Evolutionary conservation across 306 rosid species (phyloP).

Genomic region (Cotoneaster glaucophyllus): DNA sequence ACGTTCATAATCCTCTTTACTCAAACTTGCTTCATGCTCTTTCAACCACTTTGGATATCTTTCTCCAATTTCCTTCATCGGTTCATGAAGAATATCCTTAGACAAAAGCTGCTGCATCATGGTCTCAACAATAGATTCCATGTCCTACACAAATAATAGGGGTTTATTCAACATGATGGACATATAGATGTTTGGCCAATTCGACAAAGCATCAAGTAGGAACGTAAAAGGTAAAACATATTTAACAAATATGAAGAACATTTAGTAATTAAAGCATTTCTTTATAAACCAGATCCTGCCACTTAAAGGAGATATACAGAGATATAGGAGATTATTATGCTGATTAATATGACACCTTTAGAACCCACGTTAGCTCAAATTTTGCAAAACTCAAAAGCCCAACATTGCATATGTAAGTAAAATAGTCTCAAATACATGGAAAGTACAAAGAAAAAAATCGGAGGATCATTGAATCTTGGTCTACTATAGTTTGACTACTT

Average conservation of each 20-base stretch:
- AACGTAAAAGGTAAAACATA: neutral
- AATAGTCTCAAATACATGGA: neutral
- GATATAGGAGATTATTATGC: neutral
- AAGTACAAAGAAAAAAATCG: neutral
- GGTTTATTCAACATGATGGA: neutral
- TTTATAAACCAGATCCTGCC: neutral
- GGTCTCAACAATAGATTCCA: constrained; percentile 86
- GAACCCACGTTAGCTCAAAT: neutral
- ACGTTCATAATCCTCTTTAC: constrained; percentile 69
- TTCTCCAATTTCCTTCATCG: constrained; percentile 95
- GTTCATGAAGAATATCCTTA: constrained; percentile 93
- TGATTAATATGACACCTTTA: neutral
- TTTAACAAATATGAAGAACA: neutral
- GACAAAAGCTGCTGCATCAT: constrained; percentile 97
- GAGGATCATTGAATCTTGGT: neutral
- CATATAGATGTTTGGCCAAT: neutral
- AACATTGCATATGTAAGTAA: neutral
- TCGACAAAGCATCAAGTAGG: neutral
- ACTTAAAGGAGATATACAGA: neutral
- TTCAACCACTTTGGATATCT: constrained; percentile 94
- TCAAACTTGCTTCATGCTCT: constrained; percentile 70
- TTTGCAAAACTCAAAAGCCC: neutral
- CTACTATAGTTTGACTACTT: neutral
- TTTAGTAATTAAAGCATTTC: neutral
- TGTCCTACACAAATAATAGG: constrained; percentile 39